Percentiles rank a stretch among this genome's conserved stretches.
Evolutionary conservation across 2,329 filamentous ascomycete genomes (phyloP).

Genomic region (Leptographium radiaticola): DNA sequence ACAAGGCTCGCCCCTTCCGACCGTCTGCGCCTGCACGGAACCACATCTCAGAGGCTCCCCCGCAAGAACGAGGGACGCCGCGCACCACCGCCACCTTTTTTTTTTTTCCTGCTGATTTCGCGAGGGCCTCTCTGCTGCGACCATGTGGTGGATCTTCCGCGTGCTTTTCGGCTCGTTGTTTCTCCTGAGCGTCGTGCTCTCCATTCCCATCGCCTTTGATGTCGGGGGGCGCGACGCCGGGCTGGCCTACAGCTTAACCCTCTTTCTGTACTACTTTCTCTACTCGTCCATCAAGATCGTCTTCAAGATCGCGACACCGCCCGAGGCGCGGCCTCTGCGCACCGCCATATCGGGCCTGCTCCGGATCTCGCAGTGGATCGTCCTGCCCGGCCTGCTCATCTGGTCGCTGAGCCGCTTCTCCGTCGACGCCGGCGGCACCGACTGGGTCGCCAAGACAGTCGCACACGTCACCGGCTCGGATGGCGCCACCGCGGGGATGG

Average conservation of each 20-base stretch:
- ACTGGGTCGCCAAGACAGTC: slow-evolving; percentile 14
- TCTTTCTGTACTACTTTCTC: slow-evolving; percentile 82
- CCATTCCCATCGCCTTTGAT: slow-evolving; percentile 94
- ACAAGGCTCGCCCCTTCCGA: neutral
- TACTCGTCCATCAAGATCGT: slow-evolving; percentile 67
- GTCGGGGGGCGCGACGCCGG: slow-evolving; percentile 91
- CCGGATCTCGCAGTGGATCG: slow-evolving; percentile 69
- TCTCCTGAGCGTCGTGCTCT: slow-evolving; percentile 84
- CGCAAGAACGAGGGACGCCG: no score
- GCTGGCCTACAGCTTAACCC: slow-evolving; percentile 79
- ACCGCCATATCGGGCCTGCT: slow-evolving; percentile 57
- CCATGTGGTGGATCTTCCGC: slow-evolving; percentile 73
- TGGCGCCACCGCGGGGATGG: neutral
- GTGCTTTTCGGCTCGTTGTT: slow-evolving; percentile 71
- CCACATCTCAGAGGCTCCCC: neutral
- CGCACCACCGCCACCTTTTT: neutral
- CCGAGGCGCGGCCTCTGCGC: slow-evolving; percentile 63
- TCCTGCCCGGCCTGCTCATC: slow-evolving; percentile 77
- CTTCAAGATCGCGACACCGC: slow-evolving; percentile 37
- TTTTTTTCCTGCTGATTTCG: no score
- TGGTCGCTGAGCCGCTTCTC: slow-evolving; percentile 95
- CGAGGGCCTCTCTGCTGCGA: slow-evolving; percentile 5
- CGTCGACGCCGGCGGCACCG: slow-evolving; percentile 54
- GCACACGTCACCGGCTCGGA: slow-evolving; percentile 8
- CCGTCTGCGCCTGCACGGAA: neutral